Percentiles rank a stretch among this genome's conserved stretches.
Conservation (phyloP, 2,329 filamentous ascomycete genomes). For the Macrophomina tecta region DNA sequence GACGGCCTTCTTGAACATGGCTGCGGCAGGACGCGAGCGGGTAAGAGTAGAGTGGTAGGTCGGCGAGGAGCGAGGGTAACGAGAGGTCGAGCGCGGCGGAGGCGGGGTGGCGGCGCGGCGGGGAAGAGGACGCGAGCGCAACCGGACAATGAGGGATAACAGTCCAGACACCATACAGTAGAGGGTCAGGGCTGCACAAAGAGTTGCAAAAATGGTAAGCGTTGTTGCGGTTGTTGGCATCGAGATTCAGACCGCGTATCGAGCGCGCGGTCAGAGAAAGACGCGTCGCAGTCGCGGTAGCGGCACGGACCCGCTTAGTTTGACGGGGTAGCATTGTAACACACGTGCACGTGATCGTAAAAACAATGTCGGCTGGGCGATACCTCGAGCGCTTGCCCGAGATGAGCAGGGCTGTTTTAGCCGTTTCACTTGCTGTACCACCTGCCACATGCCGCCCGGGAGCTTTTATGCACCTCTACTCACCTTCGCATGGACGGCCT, state of each 20-base stretch:
- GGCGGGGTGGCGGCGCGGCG: conserved; percentile 4
- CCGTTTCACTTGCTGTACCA: neutral
- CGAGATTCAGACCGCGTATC: conserved; percentile 14
- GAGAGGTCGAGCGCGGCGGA: conserved; percentile 36
- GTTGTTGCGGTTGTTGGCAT: conserved; percentile 25
- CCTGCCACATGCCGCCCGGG: neutral
- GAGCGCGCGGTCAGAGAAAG: conserved; percentile 9
- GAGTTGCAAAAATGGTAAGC: conserved; percentile 33
- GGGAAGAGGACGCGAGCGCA: conserved; percentile 38
- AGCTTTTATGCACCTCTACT: neutral
- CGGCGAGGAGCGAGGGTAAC: conserved; percentile 26
- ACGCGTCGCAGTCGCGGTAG: conserved; percentile 18
- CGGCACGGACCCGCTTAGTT: neutral
- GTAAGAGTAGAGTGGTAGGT: conserved; percentile 22
- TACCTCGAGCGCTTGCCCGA: neutral
- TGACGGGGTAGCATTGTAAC: neutral
- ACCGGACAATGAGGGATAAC: conserved; percentile 36
- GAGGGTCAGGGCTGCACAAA: conserved; percentile 36
- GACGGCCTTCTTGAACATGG: conserved; percentile 51
- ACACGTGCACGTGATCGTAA: neutral
- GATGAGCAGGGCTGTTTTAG: neutral
- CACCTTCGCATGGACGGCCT: neutral
- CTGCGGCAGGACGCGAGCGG: conserved; percentile 19
- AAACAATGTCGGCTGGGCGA: conserved; percentile 3
- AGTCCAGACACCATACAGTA: conserved; percentile 47